A percentile compares a stretch with the other conserved stretches of the same genome.
Evolutionary conservation across 495 filamentous ascomycete genomes (phyloP).

Genomic region (Saxophila tyrrhenica): DNA sequence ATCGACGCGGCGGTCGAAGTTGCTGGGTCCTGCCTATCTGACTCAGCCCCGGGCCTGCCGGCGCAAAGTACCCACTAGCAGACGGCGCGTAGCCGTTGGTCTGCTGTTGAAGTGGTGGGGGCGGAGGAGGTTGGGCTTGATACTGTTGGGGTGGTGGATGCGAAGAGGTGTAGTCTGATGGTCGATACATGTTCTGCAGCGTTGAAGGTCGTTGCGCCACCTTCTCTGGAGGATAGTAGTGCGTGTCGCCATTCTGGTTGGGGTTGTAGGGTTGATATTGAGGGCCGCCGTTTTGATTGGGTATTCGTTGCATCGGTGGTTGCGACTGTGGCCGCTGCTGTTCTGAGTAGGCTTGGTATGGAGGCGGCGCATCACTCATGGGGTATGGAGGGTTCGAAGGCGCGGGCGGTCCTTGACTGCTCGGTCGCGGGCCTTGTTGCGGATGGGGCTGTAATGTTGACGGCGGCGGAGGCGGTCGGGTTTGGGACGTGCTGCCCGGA

Average conservation of each 20-base stretch:
- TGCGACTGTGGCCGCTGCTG: slow-evolving; percentile 9
- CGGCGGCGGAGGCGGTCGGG: background rate
- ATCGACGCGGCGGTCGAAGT: background rate
- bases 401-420: background rate
- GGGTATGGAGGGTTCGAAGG: slow-evolving; percentile 10
- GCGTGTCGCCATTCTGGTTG: background rate
- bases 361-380: slow-evolving; percentile 16
- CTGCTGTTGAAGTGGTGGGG: background rate
- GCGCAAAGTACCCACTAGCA: background rate
- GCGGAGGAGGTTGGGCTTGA: background rate
- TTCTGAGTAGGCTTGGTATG: slow-evolving; percentile 7
- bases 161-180: background rate
- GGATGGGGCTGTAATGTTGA: background rate
- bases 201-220: slow-evolving; percentile 2
- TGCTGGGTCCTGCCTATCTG: background rate
- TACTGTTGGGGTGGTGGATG: background rate
- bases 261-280: background rate
- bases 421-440: slow-evolving; percentile 5
- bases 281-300: background rate
- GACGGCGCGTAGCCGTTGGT: background rate
- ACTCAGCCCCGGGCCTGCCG: background rate
- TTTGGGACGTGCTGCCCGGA: background rate
- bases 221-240: slow-evolving; percentile 15
- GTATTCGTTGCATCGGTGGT: slow-evolving; percentile 11
- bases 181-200: slow-evolving; percentile 1